These are phyloP conservation scores for Filobasidium uniguttulatum DNA, from an alignment of 1,284 basidiomycete genomes.

Conservation along the genomic window DNA sequence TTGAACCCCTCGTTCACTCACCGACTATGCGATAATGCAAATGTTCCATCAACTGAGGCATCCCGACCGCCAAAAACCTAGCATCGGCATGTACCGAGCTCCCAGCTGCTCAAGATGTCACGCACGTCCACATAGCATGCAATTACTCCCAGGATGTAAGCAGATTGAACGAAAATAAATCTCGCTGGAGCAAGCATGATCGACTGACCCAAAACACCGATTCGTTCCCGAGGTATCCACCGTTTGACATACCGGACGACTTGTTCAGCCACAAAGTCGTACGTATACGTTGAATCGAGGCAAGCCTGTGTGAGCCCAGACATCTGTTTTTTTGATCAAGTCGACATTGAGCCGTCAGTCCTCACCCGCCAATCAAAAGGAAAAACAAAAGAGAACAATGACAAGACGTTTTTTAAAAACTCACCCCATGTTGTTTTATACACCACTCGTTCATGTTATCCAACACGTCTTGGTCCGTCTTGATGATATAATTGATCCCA, in stretches of 20 bases:
- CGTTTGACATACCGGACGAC: conserved; percentile 39
- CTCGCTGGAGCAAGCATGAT: background rate
- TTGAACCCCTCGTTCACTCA: conserved; percentile 14
- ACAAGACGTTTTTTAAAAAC: background rate
- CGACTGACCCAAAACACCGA: conserved; percentile 28
- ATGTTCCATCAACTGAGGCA: conserved; percentile 38
- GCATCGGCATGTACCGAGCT: conserved; percentile 42
- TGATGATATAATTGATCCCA: conserved; percentile 41
- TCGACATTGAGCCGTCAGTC: too few relatives aligned
- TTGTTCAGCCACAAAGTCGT: conserved; percentile 32
- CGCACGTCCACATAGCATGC: background rate
- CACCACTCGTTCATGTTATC: conserved; percentile 40
- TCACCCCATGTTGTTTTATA: conserved; percentile 30
- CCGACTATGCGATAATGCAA: conserved; percentile 42
- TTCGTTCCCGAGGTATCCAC: conserved; percentile 36
- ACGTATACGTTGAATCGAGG: conserved; percentile 29
- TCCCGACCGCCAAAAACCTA: conserved; percentile 36
- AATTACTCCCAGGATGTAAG: too few relatives aligned
- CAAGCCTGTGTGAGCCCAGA: conserved; percentile 35
- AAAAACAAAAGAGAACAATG: too few relatives aligned
- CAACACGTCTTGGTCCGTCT: conserved; percentile 38
- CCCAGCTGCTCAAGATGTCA: conserved; percentile 27
- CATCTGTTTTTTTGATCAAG: too few relatives aligned
- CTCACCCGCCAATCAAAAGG: too few relatives aligned
- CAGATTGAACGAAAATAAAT: too few relatives aligned